Evolutionary conservation across 139 green algal genomes (phyloP), one percentile per base, ranked within the genome.

Genomic region (Closterium sp.): DNA sequence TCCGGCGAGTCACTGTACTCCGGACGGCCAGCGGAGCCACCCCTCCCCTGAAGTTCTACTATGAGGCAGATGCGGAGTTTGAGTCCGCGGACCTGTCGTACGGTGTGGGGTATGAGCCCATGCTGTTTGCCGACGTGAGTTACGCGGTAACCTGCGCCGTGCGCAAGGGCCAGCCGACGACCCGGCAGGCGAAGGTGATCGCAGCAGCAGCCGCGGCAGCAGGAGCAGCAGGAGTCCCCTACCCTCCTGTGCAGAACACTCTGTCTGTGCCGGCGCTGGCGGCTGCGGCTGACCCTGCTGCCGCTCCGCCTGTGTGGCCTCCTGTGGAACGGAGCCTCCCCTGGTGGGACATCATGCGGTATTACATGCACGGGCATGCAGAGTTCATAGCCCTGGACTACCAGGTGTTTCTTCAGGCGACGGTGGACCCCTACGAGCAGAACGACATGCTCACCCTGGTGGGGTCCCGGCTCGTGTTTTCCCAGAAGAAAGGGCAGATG

Each of bases 341-440:
- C 0, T 94, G 91, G 91, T 94, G 91, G 91, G 91, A 94, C 34
- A 35, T 90, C 7, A 92, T 94, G 87, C 36, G 91, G n/a, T 94
- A 94, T n/a, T 94, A 94, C 66, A 89, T 92, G 87, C 91, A 94
- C 66, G 90, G 90, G 19, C 43, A 84, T 30, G 87, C 64, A 8
- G 21, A n/a, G 9, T 3, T 93, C 12, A 33, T 28, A 5, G 36
- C 91, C 0, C 34, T 89, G 4, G 86, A 93, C 90, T 92, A 76
- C 10, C 32, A 91, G 33, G 30, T 86, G n/a, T 34, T 86, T 33
- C 5, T 86, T 33, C 81, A 87, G n/a, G 87, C 91, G 4, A 93
- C 91, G 23, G 36, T 55, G 87, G 91, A 94, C 88, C 91, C 91
- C 6, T 93, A 93, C 33, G 91, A 94, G 30, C n/a, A 94, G n/a